Evolutionary conservation across 1,139 yeast species (phyloP).

Genomic region (Taphrina betulina): DNA sequence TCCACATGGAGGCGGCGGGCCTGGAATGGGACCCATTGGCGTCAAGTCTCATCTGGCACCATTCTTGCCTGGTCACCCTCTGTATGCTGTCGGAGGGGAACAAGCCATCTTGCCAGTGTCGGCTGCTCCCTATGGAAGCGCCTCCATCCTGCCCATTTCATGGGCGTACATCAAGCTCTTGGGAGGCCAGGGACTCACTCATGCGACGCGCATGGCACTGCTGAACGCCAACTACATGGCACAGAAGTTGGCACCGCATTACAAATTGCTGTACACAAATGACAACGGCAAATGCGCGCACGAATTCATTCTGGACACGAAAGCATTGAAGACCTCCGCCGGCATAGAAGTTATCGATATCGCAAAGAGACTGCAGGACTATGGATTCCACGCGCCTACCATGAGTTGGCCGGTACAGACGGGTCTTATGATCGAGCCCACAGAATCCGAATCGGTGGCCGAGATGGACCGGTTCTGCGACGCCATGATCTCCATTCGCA

Average conservation of each 20-base stretch:
- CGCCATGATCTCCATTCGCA: conserved; percentile 76
- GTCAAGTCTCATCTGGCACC: conserved; percentile 69
- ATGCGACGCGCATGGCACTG: conserved; percentile 83
- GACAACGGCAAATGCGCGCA: conserved; percentile 85
- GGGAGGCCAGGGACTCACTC: conserved; percentile 70
- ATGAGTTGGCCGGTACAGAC: conserved; percentile 99
- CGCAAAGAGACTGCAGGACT: conserved; percentile 95
- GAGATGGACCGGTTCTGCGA: conserved; percentile 91
- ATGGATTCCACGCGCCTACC: conserved; percentile 98
- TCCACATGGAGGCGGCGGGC: conserved; percentile 99
- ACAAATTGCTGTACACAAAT: conserved; percentile 70
- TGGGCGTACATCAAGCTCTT: conserved; percentile 92
- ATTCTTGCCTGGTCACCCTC: conserved; percentile 76
- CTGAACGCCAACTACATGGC: conserved; percentile 96
- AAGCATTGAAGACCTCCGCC: conserved; percentile 68
- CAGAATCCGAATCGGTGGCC: conserved; percentile 84
- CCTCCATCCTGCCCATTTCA: conserved; percentile 87
- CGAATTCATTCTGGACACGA: conserved; percentile 87
- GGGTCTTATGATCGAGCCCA: conserved; percentile 96
- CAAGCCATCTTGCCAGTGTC: conserved; percentile 72
- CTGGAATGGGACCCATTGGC: conserved; percentile 98
- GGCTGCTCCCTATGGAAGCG: conserved; percentile 95
- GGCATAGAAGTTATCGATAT: conserved; percentile 95
- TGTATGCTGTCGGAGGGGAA: conserved; percentile 55
- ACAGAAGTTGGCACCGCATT: conserved; percentile 66